Evolutionary conservation across 768 basidiomycete genomes (phyloP), one percentile per base, ranked within the genome.

Genomic region (Termitomyces heimii): DNA sequence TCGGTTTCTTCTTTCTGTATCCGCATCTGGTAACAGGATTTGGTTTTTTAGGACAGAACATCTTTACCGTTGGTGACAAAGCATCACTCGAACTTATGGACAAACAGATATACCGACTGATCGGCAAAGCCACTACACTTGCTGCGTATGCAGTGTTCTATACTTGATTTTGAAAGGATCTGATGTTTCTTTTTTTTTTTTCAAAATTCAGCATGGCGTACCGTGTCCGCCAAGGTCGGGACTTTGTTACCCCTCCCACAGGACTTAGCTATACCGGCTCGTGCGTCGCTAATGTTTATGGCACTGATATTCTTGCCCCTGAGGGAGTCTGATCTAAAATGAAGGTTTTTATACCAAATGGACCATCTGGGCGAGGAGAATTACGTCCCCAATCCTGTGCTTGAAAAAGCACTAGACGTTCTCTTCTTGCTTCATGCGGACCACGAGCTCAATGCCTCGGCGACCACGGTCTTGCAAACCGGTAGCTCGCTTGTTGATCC

Each of bases 401-500:
- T 96, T 8, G 89, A 85, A 66, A 92, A 89, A 64, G 94, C 94
- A 4, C 77, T 96, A 54, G 94, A 96, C 66, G 83, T 88, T 18
- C 75, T 96, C 24, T 96, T 95, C 77, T 77, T 95, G 55, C 75
- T 94, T 26, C 92, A 93, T 65, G 92, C 92, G 0, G 92, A 94
- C 68, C 94, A 96, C 67, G 94, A 95, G 66, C 74, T 95, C 64
- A 95, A 95, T 62, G 92, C 92, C 14, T 88, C 85, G 3, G 81
- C 86, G 53, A 92, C 93, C 2, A 91, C 92, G 1, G 91, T 93
- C 9, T 74, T 96, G 47, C 94, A 95, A 66, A 91, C 91, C 0
- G 92, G 84, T 10, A 91, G 88, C 60, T 94, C 94, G 9, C 78
- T 96, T 32, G 93, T 93, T 2, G 94, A 96, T 67, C 94, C 94